Percentiles rank a stretch among this genome's conserved stretches.
phyloP scores from a whole-genome alignment of 2,329 filamentous ascomycete genomes.

The Aspergillus novofumigatus region DNA sequence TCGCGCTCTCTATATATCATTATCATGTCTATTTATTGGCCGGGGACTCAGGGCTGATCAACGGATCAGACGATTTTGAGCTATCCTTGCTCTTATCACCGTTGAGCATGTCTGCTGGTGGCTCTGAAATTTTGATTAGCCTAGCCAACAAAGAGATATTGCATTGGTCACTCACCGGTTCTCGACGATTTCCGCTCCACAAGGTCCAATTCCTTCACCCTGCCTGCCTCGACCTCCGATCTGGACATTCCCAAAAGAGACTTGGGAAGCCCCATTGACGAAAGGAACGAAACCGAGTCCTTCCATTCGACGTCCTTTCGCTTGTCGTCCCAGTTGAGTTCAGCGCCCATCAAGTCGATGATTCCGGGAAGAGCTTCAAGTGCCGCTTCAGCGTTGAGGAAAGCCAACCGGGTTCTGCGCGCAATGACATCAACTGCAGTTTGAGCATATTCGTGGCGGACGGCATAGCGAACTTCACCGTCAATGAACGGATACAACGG shows the following conservation, averaged over 20 bases:
- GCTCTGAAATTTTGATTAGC: slow-evolving; percentile 5
- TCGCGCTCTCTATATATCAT: slow-evolving; percentile 16
- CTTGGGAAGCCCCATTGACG: slow-evolving; percentile 60
- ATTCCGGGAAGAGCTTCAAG: slow-evolving; percentile 79
- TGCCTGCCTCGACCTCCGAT: slow-evolving; percentile 56
- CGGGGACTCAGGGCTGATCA: slow-evolving; percentile 40
- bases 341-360: slow-evolving; percentile 84
- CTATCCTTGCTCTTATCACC: slow-evolving; percentile 33
- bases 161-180: slow-evolving; percentile 32
- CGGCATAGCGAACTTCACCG: slow-evolving; percentile 83
- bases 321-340: slow-evolving; percentile 71
- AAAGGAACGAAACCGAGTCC: slow-evolving; percentile 58
- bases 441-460: slow-evolving; percentile 86
- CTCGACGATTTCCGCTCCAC: slow-evolving; percentile 39
- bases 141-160: neutral
- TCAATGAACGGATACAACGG: slow-evolving; percentile 85
- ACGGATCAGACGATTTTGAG: slow-evolving; percentile 41
- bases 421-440: slow-evolving; percentile 86
- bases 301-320: slow-evolving; percentile 78
- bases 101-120: slow-evolving; percentile 34
- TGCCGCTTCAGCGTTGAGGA: slow-evolving; percentile 86
- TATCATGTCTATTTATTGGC: slow-evolving; percentile 46
- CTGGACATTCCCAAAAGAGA: slow-evolving; percentile 53
- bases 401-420: slow-evolving; percentile 77
- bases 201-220: slow-evolving; percentile 43